Conservation (phyloP, 2,329 filamentous ascomycete genomes). For the Microdochium nivale region DNA sequence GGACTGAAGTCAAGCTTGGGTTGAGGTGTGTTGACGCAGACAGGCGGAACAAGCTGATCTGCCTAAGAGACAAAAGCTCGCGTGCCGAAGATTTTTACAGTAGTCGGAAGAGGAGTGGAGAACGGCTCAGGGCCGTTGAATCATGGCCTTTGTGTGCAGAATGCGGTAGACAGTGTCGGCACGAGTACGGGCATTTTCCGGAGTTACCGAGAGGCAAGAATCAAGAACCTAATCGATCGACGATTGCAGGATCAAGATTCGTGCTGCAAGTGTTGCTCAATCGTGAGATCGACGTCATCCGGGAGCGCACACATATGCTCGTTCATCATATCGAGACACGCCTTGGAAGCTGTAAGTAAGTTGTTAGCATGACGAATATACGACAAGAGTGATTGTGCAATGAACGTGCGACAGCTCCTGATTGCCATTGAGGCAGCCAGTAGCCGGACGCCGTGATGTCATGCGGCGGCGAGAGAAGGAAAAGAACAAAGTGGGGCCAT, state of each 20-base stretch:
- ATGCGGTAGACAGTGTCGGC: too few species aligned
- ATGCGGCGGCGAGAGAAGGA: not conserved
- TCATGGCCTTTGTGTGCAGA: too few species aligned
- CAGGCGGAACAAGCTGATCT: too few species aligned
- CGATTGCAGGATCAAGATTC: not conserved
- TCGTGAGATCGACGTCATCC: slow-evolving; percentile 12
- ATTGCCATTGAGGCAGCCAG: not conserved
- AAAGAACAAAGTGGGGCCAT: not conserved
- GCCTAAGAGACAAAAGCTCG: too few species aligned
- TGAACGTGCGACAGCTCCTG: slow-evolving; percentile 3
- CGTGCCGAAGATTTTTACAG: too few species aligned
- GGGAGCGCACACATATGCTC: slow-evolving; percentile 20
- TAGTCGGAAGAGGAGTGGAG: too few species aligned
- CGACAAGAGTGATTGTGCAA: not conserved
- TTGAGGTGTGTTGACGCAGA: too few species aligned
- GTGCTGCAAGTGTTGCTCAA: slow-evolving; percentile 1
- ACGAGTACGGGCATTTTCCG: too few species aligned
- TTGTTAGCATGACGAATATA: slow-evolving; percentile 1
- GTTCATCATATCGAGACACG: slow-evolving; percentile 21
- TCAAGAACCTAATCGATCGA: not conserved
- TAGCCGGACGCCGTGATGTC: not conserved
- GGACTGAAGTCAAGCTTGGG: too few species aligned
- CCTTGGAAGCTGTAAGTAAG: slow-evolving; percentile 17
- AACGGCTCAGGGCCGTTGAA: too few species aligned
- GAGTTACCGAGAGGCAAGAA: too few species aligned